Percentiles rank a stretch among this genome's conserved stretches.
Conservation (phyloP, 2,329 filamentous ascomycete genomes). For the Penicillium sp. region DNA sequence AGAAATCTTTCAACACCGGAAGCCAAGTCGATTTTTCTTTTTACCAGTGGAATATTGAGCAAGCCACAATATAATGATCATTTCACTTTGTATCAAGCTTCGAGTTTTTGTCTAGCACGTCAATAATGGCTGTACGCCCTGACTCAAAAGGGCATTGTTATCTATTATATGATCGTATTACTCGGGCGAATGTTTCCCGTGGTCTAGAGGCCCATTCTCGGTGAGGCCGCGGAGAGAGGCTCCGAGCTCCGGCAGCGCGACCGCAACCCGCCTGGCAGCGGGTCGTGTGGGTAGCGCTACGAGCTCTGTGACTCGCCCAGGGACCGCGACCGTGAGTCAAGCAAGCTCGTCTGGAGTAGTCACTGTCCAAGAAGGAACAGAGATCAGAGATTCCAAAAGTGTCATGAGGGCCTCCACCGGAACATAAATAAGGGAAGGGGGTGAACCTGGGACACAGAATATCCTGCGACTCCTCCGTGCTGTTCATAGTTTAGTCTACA, state of each 20-base stretch:
- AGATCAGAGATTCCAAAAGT: conserved; percentile 10
- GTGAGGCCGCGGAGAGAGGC: conserved; percentile 29
- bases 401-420: neutral
- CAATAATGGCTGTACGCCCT: neutral
- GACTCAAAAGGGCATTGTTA: neutral
- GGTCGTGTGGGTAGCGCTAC: conserved; percentile 23
- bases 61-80: neutral
- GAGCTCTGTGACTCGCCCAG: conserved; percentile 20
- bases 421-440: conserved; percentile 5
- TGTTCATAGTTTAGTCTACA: neutral
- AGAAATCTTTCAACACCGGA: conserved; percentile 29
- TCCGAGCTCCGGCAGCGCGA: conserved; percentile 30
- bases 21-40: neutral
- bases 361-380: neutral
- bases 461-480: neutral
- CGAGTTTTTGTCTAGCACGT: neutral
- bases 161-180: conserved; percentile 17
- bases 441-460: neutral
- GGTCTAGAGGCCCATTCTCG: conserved; percentile 13
- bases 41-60: neutral
- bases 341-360: neutral
- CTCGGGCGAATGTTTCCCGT: conserved; percentile 25
- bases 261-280: conserved; percentile 17
- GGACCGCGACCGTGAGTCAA: conserved; percentile 18
- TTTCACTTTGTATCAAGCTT: neutral